Conservation (phyloP, 2,329 filamentous ascomycete genomes). For the Stagonosporopsis tanaceti region DNA sequence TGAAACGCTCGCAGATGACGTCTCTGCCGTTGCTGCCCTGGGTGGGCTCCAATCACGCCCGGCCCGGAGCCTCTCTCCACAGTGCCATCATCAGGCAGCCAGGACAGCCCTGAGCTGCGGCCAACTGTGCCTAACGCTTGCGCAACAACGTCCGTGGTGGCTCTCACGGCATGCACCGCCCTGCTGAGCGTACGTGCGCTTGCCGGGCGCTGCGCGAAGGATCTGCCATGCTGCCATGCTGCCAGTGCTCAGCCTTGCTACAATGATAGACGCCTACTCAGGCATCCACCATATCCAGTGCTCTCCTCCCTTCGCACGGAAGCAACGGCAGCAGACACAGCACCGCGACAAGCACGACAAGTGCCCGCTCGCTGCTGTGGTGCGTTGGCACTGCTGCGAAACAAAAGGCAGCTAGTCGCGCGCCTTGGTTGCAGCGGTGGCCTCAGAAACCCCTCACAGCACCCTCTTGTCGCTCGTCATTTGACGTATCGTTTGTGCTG, state of each 20-base stretch:
- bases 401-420: constrained; percentile 22
- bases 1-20: constrained; percentile 32
- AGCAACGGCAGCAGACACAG: constrained; percentile 10
- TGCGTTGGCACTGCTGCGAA: constrained; percentile 27
- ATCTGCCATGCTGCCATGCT: constrained; percentile 10
- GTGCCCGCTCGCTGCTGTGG: constrained; percentile 18
- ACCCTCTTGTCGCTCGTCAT: constrained; percentile 23
- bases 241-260: constrained; percentile 16
- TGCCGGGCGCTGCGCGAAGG: constrained; percentile 1
- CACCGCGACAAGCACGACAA: constrained; percentile 6
- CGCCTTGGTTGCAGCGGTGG: constrained; percentile 22
- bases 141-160: constrained; percentile 14
- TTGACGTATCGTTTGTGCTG: constrained; percentile 22
- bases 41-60: constrained; percentile 24
- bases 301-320: constrained; percentile 10
- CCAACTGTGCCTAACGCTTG: constrained; percentile 10
- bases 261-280: constrained; percentile 2
- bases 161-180: constrained; percentile 23
- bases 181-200: constrained; percentile 18
- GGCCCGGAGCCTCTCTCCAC: constrained; percentile 18
- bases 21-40: constrained; percentile 24
- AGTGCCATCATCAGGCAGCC: constrained; percentile 26
- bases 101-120: constrained; percentile 7
- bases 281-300: constrained; percentile 6
- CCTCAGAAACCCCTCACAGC: constrained; percentile 19